Evolutionary conservation across 2,329 filamentous ascomycete genomes (phyloP), one percentile per base, ranked within the genome.

Genomic region (Didymellaceae sp.): DNA sequence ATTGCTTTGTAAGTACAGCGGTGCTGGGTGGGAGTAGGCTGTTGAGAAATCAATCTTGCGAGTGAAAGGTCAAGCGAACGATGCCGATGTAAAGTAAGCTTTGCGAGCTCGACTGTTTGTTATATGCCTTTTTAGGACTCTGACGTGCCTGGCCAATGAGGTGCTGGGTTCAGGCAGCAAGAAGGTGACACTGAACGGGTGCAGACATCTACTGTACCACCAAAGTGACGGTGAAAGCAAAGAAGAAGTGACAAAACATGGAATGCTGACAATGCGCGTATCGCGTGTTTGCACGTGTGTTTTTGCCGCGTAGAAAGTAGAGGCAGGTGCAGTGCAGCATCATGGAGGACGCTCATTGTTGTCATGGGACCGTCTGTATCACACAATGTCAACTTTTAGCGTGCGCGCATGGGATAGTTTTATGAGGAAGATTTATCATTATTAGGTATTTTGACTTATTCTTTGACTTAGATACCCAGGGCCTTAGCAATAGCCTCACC

Each of bases 401-500:
- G n/a, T n/a, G n/a, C n/a, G n/a, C n/a, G n/a, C n/a, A n/a, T n/a
- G n/a, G n/a, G n/a, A n/a, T n/a, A n/a, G n/a, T n/a, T n/a, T n/a
- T n/a, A n/a, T n/a, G n/a, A n/a, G n/a, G n/a, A n/a, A n/a, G n/a
- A 13, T 28, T 28, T 13, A 28, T 28, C n/a, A 28, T 20, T 35
- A 10, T 6, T 30, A 14, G 18, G 24, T 10, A 17, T 25, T 49
- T 25, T 31, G 38, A 21, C 26, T 44, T 50, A 39, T 11, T 14
- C 42, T 20, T 16, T 14, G 11, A 35, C 16, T 47, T 52, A 68
- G 10, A 66, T 48, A 17, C 60, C 65, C 45, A 70, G 39, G 7
- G 68, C 75, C 66, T 73, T 71, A 13, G 76, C 58, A 47, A 80
- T 68, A 13, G 71, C 77, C 63, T 77, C 70, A 0, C 72, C 78